Evolutionary conservation across 345 rosid genomes (phyloP).

Genomic region (Acer campestre): DNA sequence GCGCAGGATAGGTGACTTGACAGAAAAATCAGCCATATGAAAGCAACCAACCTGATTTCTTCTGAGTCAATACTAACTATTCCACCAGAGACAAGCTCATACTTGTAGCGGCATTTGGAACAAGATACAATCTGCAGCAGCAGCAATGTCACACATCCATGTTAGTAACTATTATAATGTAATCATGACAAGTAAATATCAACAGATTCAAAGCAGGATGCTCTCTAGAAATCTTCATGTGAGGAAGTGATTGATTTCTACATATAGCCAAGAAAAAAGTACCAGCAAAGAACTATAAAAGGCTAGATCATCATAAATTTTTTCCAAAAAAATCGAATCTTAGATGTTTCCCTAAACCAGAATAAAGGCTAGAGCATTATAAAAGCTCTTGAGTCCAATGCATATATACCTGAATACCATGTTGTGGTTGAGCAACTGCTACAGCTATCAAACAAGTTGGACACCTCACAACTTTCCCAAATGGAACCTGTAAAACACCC

Average conservation of each 20-base stretch:
- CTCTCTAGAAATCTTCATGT: no score
- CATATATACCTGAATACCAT: constrained; percentile 74
- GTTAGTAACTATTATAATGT: background rate
- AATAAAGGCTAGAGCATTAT: background rate
- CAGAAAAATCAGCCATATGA: constrained; percentile 15
- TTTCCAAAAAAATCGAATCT: background rate
- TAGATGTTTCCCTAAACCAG: background rate
- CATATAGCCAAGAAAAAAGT: no score
- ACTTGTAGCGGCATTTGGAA: constrained; percentile 84
- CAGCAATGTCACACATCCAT: constrained; percentile 7
- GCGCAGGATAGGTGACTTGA: constrained; percentile 3
- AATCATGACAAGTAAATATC: background rate
- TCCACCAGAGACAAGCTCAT: constrained; percentile 92
- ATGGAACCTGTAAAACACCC: constrained; percentile 65
- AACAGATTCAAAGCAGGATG: background rate
- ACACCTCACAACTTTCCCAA: constrained; percentile 92
- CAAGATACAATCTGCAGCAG: constrained; percentile 76
- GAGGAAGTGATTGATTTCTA: no score
- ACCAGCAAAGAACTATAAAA: no score
- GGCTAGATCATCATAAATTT: no score
- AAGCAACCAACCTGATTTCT: constrained; percentile 79
- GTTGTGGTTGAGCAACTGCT: constrained; percentile 87
- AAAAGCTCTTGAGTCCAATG: background rate
- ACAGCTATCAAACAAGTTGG: constrained; percentile 82
- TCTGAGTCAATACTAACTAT: constrained; percentile 72